Evolutionary conservation across 345 rosid genomes (phyloP), one percentile per base, ranked within the genome.

Genomic region (Reutealis trisperma): DNA sequence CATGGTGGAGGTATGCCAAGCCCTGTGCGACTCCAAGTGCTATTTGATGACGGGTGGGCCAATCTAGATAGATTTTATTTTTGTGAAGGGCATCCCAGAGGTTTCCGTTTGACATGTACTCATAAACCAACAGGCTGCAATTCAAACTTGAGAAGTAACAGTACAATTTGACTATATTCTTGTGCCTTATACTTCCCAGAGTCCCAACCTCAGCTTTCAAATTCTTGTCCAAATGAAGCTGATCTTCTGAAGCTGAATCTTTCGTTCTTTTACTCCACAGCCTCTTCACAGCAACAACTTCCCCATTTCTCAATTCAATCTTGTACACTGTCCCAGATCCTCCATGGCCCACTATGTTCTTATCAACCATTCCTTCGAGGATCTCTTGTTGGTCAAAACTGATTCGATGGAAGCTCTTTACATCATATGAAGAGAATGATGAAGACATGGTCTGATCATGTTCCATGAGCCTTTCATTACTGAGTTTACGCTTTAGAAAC

Each of bases 21-120:
- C 99, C 98, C 78, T 93, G 98, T 15, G 98, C 99, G 0, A 95
- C 88, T 45, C 98, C 99, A 3, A 93, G 87, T 12, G 96, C 99
- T 64, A 95, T 90, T 78, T 85, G 92, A 70, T 93, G 98, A 55
- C 99, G 92, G 42, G 89, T 89, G 19, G 91, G 92, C 99, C 99
- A 95, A 70, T 87, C 89, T 19, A 91, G 91, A 61, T 68, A 76
- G 73, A 83, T 61, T 63, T 81, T 51, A 54, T 94, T 95, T 73
- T 88, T 85, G 85, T 91, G 98, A 71, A 95, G 93, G 65, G 97
- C 90, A 45, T 93, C 94, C 90, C 97, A 86, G 15, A 95, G 92
- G 80, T 91, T 95, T 68, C 98, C 99, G 42, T 93, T 94, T 3
- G 91, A 88, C 98, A 92, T 91, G 83, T 91, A 93, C 87, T 95